Conservation (phyloP, 2,329 filamentous ascomycete species). For the Myriosclerotinia scirpicola region DNA sequence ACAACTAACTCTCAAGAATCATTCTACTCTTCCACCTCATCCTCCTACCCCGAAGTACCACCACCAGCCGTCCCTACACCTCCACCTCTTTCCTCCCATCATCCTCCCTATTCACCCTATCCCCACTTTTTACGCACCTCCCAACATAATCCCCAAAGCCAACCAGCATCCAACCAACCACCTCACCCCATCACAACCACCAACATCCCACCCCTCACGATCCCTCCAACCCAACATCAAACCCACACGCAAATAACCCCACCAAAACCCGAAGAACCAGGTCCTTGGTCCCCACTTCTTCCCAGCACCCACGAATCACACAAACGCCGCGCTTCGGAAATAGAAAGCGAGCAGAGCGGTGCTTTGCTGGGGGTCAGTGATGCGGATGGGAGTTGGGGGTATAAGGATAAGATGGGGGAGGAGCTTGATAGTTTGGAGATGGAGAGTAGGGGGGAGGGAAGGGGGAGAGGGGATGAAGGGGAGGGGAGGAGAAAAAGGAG, state of each 20-base stretch:
- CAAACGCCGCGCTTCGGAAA: conserved; percentile 7
- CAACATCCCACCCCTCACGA: too few relatives aligned
- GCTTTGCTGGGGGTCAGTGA: background rate
- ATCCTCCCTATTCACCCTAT: background rate
- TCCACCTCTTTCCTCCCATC: background rate
- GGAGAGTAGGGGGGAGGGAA: background rate
- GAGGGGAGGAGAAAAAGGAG: background rate
- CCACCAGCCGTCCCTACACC: conserved; percentile 20
- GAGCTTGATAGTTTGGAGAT: conserved; percentile 15
- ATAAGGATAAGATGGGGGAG: conserved; percentile 17
- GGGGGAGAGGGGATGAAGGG: background rate
- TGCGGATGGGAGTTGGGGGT: background rate
- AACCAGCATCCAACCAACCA: background rate
- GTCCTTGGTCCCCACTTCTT: conserved; percentile 19
- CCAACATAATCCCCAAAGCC: background rate
- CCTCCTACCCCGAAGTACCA: background rate
- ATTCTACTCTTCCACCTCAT: background rate
- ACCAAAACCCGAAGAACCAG: background rate
- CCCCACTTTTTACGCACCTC: background rate
- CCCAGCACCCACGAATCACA: background rate
- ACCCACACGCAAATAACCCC: background rate
- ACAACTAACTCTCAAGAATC: background rate
- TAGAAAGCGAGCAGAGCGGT: background rate
- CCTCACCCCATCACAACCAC: background rate
- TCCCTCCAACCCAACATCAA: background rate